phyloP scores from a whole-genome alignment of 768 basidiomycete species.

The Lyophyllum decastes region DNA sequence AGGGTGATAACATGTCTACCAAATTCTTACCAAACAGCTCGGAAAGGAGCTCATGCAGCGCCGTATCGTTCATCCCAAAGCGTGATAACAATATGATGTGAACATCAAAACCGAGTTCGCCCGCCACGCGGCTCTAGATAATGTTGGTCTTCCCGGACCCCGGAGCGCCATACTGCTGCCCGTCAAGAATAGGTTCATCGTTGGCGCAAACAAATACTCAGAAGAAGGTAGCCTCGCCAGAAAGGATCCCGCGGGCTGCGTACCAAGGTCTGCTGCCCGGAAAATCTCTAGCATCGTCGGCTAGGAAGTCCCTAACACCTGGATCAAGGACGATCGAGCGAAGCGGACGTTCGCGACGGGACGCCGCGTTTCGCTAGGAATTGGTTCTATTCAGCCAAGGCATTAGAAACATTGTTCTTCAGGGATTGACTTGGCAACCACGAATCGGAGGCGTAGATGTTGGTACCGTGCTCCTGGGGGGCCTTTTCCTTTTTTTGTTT shows the following conservation, averaged over 20 bases:
- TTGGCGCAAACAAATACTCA: conserved; percentile 7
- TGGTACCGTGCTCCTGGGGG: conserved; percentile 39
- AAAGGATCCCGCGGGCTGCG: conserved; percentile 74
- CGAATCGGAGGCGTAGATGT: conserved; percentile 44
- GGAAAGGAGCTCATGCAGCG: conserved; percentile 51
- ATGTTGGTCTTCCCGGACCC: conserved; percentile 80
- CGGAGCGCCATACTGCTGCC: conserved; percentile 63
- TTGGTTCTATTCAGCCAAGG: conserved; percentile 37
- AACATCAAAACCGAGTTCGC: conserved; percentile 74
- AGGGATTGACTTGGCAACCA: conserved; percentile 13
- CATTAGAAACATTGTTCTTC: conserved; percentile 48
- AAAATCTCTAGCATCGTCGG: conserved; percentile 74
- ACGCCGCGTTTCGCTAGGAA: conserved; percentile 51
- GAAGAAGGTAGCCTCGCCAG: conserved; percentile 72
- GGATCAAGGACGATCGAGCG: conserved; percentile 71
- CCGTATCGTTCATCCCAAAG: conserved; percentile 54
- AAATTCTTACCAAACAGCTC: conserved; percentile 45
- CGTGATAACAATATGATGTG: conserved; percentile 69
- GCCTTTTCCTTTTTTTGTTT: conserved; percentile 37
- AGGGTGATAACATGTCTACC: background rate
- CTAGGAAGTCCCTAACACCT: conserved; percentile 62
- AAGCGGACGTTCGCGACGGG: conserved; percentile 62
- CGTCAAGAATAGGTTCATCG: conserved; percentile 35
- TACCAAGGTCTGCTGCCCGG: conserved; percentile 74
- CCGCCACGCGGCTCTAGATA: conserved; percentile 73